Base-by-base conservation (phyloP, 331 rosid species). In the Malus hybrid region DNA sequence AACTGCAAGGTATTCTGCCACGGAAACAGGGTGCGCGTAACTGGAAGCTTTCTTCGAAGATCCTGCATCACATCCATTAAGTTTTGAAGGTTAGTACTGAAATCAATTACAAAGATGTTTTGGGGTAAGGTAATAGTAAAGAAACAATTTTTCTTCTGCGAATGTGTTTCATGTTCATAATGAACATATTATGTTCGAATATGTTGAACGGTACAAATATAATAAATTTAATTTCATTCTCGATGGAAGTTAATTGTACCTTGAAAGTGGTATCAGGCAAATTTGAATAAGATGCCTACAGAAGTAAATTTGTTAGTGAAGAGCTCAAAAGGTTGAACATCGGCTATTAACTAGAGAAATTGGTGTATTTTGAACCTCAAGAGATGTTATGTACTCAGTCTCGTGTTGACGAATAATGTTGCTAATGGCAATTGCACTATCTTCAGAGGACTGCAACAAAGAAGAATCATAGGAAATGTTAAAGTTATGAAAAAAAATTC, bases 1-100 rank as follows among this genome's bases (percentile, higher is more conserved):
- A 94, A 94, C 78, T 94, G 99, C 76, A 91, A 71, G 27, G 97
- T 89, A 67, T 88, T 94, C 44, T 94, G 96, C 99, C 99, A 94
- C 7, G 99, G 99, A 80, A 94, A 94, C 65, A 92, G 88, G 63
- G 99, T 94, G 64, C 99, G 97, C 10, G 97, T 92, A 75, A 94
- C 99, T 0, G 99, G 99, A 82, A 94, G 99, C 89, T 89, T 94
- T 87, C 99, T 87, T 79, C 99, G 92, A 81, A 94, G 99, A 81
- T 94, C 99, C 99, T 94, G 88, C 78, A 78, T 55, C 20, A 68
- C 31, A 71, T 67, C 73, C 27, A 46, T 65, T 4, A 69, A 44
- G 16, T 59, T 72, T 62, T 29, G 59, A n/a, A 65, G 22, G 70
- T 6, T 16, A 1, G 27, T 1, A 36, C 57, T 11, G 34, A 42